Conservation (phyloP, 768 basidiomycete species). For the Boletus pseudopeckii region DNA sequence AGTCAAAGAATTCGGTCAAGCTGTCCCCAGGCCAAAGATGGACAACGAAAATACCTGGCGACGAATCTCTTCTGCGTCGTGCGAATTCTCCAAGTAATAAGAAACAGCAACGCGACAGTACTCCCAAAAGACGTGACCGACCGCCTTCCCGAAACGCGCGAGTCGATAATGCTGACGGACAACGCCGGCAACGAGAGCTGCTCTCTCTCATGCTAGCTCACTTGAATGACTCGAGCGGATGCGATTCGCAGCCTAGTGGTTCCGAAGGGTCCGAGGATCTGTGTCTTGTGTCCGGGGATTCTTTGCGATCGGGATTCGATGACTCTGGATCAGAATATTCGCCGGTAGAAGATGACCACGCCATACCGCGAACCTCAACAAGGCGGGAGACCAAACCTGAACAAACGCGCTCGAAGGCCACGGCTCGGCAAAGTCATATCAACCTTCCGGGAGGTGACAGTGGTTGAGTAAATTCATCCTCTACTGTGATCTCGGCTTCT, state of each 20-base stretch:
- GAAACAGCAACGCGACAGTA: constrained; percentile 6
- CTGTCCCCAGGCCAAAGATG: constrained; percentile 13
- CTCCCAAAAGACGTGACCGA: constrained; percentile 12
- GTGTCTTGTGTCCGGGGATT: constrained; percentile 14
- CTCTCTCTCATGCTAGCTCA: constrained; percentile 5
- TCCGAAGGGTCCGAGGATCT: constrained; percentile 14
- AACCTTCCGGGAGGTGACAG: neutral
- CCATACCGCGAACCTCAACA: neutral
- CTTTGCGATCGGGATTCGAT: constrained; percentile 18
- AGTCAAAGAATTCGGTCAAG: constrained; percentile 10
- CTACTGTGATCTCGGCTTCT: neutral
- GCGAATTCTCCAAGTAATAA: constrained; percentile 7
- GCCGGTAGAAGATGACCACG: constrained; percentile 19
- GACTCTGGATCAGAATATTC: constrained; percentile 34
- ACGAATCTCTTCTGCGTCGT: constrained; percentile 3
- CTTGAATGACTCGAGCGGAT: constrained; percentile 12
- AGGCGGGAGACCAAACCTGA: constrained; percentile 8
- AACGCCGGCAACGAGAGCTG: constrained; percentile 21
- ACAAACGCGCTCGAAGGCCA: constrained; percentile 1
- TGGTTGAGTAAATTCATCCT: constrained; percentile 11
- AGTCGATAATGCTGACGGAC: constrained; percentile 7
- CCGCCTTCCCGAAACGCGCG: constrained; percentile 3
- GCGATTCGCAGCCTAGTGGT: constrained; percentile 18
- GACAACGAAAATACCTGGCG: constrained; percentile 7
- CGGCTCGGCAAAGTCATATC: constrained; percentile 3